Percentiles rank a stretch among this genome's conserved stretches.
These are phyloP conservation scores for Kondoa subrosea DNA, from an alignment of 768 basidiomycete genomes.

Conservation along the genomic window DNA sequence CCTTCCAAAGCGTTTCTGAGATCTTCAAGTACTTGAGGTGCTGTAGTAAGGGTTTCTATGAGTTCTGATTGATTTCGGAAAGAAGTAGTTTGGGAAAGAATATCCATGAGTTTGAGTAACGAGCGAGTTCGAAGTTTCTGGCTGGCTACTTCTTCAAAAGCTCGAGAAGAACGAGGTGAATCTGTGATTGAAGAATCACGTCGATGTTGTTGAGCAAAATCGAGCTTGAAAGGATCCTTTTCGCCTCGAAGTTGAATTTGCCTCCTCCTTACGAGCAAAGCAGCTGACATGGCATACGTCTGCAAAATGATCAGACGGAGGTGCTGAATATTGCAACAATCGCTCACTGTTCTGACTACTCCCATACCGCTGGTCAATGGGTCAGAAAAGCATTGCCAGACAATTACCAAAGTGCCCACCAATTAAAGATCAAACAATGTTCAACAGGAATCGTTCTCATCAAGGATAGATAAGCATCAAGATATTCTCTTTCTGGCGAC, in stretches of 20 bases:
- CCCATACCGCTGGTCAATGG: conserved; percentile 53
- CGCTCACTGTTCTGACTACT: conserved; percentile 47
- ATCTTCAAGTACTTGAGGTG: conserved; percentile 64
- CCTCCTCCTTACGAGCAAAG: conserved; percentile 64
- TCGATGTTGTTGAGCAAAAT: conserved; percentile 15
- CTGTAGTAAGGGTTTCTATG: conserved; percentile 63
- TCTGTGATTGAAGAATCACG: background rate
- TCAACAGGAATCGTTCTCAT: conserved; percentile 57
- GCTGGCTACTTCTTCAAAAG: conserved; percentile 29
- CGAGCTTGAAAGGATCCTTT: conserved; percentile 28
- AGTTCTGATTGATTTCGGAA: conserved; percentile 50
- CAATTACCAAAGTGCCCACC: conserved; percentile 29
- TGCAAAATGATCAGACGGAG: conserved; percentile 34
- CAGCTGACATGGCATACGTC: conserved; percentile 94
- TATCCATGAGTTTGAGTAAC: conserved; percentile 32
- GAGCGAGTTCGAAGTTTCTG: conserved; percentile 32
- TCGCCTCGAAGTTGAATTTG: conserved; percentile 40
- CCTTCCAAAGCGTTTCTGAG: conserved; percentile 80
- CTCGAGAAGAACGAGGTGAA: background rate
- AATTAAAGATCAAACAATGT: conserved; percentile 79
- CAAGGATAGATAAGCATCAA: conserved; percentile 76
- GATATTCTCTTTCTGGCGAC: conserved; percentile 90
- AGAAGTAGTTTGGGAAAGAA: conserved; percentile 36
- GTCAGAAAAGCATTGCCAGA: background rate
- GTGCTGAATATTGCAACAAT: background rate